Evolutionary conservation across 2,329 filamentous ascomycete genomes (phyloP), one percentile per base, ranked within the genome.

Genomic region (Diaporthe aspalathi): DNA sequence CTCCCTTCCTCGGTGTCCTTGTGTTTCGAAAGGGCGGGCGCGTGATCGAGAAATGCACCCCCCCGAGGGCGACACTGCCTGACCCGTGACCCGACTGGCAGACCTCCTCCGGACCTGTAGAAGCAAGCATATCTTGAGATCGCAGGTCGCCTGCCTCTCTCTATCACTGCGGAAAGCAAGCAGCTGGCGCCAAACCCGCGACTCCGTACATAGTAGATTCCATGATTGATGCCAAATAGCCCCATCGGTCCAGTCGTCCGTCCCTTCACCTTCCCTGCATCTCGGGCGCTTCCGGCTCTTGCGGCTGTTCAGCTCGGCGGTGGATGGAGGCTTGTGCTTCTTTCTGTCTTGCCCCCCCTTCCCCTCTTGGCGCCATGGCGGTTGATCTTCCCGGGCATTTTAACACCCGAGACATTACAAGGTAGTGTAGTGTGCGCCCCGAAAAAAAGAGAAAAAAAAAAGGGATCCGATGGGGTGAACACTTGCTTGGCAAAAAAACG

Each of bases 371-470:
- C 60, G 60, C 60, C 60, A 63, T 63, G 43, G 43, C 60, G 60
- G 60, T 63, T 63, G 60, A 63, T 63, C 60, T 63, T 63, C 43
- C 60, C 60, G 60, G 43, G 60, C 57, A 32, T 62, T 62, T 62
- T 62, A 62, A 62, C 22, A 47, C 57, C 57, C 57, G 57, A 47
- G 57, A 62, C 57, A n/a, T n/a, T n/a, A n/a, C n/a, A n/a, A n/a
- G n/a, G n/a, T n/a, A n/a, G n/a, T n/a, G n/a, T n/a, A n/a, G n/a
- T n/a, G n/a, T n/a, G n/a, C n/a, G n/a, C n/a, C n/a, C n/a, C n/a
- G n/a, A n/a, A n/a, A n/a, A n/a, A n/a, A 62, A 40, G 24, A 12
- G 20, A 57, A 16, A 3, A 7, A 27, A 16, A 27, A 8, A 32
- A 8, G 32, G 8, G 5, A 14, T 16, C 24, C 14, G 20, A n/a